phyloP scores from a whole-genome alignment of 148 eudicot genomes.

The Rhododendron henanense region DNA sequence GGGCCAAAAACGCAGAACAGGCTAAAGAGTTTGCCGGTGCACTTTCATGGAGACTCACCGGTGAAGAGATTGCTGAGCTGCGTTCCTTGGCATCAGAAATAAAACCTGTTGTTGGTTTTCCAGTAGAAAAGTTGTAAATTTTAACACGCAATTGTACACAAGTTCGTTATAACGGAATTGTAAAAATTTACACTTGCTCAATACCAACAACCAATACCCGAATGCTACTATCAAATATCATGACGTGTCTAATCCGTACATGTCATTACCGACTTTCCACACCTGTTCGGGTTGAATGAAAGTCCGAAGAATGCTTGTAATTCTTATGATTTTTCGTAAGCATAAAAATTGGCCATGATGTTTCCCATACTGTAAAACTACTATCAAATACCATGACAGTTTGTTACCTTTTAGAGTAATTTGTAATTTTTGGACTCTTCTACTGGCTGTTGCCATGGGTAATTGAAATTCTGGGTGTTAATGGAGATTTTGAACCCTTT shows the following conservation, averaged over 20 bases:
- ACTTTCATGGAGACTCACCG: slow-evolving; percentile 67
- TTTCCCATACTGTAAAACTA: background rate
- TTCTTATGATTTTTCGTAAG: background rate
- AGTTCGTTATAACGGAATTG: background rate
- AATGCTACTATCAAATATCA: background rate
- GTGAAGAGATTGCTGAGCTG: slow-evolving; percentile 65
- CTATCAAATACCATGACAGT: background rate
- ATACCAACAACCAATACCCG: background rate
- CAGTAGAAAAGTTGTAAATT: slow-evolving; percentile 65
- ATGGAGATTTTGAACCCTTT: too few relatives aligned
- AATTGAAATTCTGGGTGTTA: background rate
- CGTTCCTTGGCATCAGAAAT: slow-evolving; percentile 69
- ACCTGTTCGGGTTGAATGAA: background rate
- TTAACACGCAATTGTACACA: background rate
- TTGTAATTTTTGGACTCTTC: background rate
- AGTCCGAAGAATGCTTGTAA: background rate
- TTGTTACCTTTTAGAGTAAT: too few relatives aligned
- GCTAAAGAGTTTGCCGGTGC: slow-evolving; percentile 85
- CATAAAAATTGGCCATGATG: background rate
- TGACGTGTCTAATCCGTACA: too few relatives aligned
- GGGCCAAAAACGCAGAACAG: slow-evolving; percentile 86
- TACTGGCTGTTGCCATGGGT: background rate
- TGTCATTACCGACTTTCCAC: background rate
- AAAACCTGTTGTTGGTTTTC: slow-evolving; percentile 68
- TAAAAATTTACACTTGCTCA: background rate